Base-by-base conservation (phyloP, 1,284 basidiomycete species). In the Malassezia nana region DNA sequence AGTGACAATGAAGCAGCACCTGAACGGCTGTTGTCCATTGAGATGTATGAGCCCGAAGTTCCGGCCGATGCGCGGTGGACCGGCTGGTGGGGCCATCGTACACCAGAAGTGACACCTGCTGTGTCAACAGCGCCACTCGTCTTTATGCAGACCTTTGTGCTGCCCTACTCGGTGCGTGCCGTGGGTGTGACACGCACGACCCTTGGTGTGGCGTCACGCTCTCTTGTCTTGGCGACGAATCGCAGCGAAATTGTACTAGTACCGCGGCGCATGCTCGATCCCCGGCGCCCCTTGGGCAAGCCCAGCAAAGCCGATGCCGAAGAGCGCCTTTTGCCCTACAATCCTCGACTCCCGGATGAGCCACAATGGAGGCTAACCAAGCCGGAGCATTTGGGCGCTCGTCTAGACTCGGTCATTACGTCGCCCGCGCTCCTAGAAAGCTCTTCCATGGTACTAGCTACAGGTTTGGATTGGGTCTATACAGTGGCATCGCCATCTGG, bases 351-450 rank as follows among this genome's bases (percentile, higher is more conserved):
- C 8, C 81, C 82, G 0, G 79, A 84, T 56, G 87, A 91, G 57
- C 79, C 86, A 1, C 81, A 81, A 56, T 80, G 83, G 38, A 80
- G 86, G 18, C 71, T 95, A 28, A 90, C 87, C 20, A 89, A 90
- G 67, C 12, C 50, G 24, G 13, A 47, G 18, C 26, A 47, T 25
- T 8, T 25, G 16, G 45, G 30, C 15, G 45, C 45, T 20, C 32
- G 20, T 16, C 15, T 42, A 29, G 29, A 53, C n/a, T 82, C 83
- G 44, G 79, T 84, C 13, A 77, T 25, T 20, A 84, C 88, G 1
- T 81, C 85, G 0, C 86, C 91, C 0, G 83, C 91, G 0, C 79
- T 88, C 3, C 81, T 96, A 28, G 92, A 98, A 75, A 90, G 87
- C 5, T 95, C 90, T 0, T 86, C 87, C 0, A 76, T 94, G n/a